These are phyloP conservation scores for Paramecium pentaurelia DNA, from an alignment of 73 alveolate species.

Conservation along the genomic window DNA sequence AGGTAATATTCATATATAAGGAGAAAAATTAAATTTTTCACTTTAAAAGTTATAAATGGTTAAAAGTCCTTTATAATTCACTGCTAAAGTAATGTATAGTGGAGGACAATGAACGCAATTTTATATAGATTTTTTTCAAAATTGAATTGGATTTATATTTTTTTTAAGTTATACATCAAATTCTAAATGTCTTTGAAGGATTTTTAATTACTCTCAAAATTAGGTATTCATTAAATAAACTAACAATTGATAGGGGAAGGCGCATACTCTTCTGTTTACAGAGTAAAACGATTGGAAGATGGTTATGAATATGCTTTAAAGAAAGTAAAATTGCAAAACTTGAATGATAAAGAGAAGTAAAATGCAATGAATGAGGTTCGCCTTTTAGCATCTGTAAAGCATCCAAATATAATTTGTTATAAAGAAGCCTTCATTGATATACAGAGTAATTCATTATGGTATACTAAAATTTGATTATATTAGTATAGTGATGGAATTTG, in stretches of 20 bases:
- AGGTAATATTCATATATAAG: not conserved
- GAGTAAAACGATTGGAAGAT: constrained; percentile 69
- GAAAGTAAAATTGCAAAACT: constrained; percentile 68
- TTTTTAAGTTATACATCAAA: too few species aligned
- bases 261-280: constrained; percentile 78
- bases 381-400: constrained; percentile 76
- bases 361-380: constrained; percentile 85
- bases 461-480: not conserved
- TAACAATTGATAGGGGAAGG: constrained; percentile 74
- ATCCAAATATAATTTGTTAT: constrained; percentile 71
- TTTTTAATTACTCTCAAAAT: constrained; percentile 47
- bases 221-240: constrained; percentile 25
- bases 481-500: constrained; percentile 85
- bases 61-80: not conserved
- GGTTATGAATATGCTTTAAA: constrained; percentile 70
- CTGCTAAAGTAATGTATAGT: not conserved
- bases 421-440: constrained; percentile 77
- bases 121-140: not conserved
- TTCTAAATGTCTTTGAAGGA: constrained; percentile 59
- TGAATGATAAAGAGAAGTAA: constrained; percentile 78
- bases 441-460: constrained; percentile 66
- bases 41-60: not conserved
- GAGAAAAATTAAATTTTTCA: not conserved
- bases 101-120: not conserved
- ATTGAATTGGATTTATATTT: not conserved